Percentiles rank a stretch among this genome's conserved stretches.
Evolutionary conservation across 169 alveolate species (phyloP).

Genomic region (Cryptosporidium muris): DNA sequence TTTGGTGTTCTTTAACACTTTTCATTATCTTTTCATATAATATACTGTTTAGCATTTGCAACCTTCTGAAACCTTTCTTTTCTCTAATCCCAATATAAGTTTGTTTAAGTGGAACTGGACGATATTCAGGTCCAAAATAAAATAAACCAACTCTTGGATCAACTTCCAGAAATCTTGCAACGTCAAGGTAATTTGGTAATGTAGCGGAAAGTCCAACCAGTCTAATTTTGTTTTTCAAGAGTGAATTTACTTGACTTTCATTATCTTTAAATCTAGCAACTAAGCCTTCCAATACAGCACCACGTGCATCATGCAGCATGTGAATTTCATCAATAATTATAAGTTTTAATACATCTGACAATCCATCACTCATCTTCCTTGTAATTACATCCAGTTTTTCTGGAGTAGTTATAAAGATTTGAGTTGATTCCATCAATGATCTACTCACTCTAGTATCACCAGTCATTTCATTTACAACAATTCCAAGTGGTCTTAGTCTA

Average conservation of each 20-base stretch:
- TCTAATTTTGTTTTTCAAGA: constrained; percentile 68
- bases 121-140: constrained; percentile 94
- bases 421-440: constrained; percentile 96
- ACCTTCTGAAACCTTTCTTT: constrained; percentile 94
- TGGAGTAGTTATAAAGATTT: constrained; percentile 99
- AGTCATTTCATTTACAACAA: constrained; percentile 94
- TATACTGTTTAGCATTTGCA: constrained; percentile 94
- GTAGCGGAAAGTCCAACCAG: constrained; percentile 99
- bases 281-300: constrained; percentile 99
- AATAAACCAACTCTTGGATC: constrained; percentile 90
- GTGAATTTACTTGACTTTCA: constrained; percentile 8
- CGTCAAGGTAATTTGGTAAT: constrained; percentile 98
- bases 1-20: constrained; percentile 88
- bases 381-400: constrained; percentile 99
- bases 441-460: constrained; percentile 96
- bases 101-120: constrained; percentile 98
- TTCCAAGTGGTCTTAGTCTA: constrained; percentile 83
- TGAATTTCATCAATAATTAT: constrained; percentile 99
- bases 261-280: constrained; percentile 93
- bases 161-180: constrained; percentile 96
- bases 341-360: constrained; percentile 92
- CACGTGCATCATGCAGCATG: constrained; percentile 98
- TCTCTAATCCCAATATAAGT: constrained; percentile 97
- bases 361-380: constrained; percentile 95
- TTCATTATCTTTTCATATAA: constrained; percentile 89